phyloP scores from a whole-genome alignment of 805 yeast species.

The Kregervanrija fluxuum region DNA sequence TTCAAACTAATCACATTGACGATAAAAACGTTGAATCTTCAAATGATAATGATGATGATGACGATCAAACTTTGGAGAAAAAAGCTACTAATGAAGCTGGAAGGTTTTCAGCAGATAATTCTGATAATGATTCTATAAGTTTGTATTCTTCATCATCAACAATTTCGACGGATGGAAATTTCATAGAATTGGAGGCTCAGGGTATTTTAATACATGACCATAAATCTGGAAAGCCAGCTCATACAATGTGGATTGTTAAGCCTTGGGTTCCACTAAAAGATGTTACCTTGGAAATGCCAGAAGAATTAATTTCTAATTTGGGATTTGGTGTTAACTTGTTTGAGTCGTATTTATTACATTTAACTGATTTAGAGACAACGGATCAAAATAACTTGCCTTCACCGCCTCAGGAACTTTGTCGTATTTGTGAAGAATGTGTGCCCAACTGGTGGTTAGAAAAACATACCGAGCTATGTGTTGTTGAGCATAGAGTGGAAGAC shows the following conservation, averaged over 20 bases:
- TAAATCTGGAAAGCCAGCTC: slow-evolving; percentile 52
- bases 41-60: slow-evolving; percentile 11
- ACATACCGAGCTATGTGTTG: slow-evolving; percentile 80
- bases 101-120: slow-evolving; percentile 3
- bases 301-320: slow-evolving; percentile 57
- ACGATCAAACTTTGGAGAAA: slow-evolving; percentile 10
- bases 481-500: slow-evolving; percentile 79
- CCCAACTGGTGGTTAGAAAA: slow-evolving; percentile 96
- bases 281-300: slow-evolving; percentile 62
- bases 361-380: slow-evolving; percentile 57
- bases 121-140: slow-evolving; percentile 22
- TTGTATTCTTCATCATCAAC: slow-evolving; percentile 24
- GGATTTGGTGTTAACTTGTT: slow-evolving; percentile 89
- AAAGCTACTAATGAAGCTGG: neutral
- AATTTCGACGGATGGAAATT: slow-evolving; percentile 50
- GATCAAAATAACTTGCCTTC: slow-evolving; percentile 63
- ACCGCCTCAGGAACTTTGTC: slow-evolving; percentile 79
- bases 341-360: slow-evolving; percentile 58
- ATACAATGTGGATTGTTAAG: slow-evolving; percentile 89
- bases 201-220: slow-evolving; percentile 75
- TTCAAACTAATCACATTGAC: slow-evolving; percentile 25
- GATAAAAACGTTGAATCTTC: neutral
- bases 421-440: slow-evolving; percentile 85
- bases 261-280: slow-evolving; percentile 62
- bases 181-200: slow-evolving; percentile 83